Evolutionary conservation across 2,329 filamentous ascomycete species (phyloP), one percentile per base, ranked within the genome.

Genomic region (Ceratocystis papillata): DNA sequence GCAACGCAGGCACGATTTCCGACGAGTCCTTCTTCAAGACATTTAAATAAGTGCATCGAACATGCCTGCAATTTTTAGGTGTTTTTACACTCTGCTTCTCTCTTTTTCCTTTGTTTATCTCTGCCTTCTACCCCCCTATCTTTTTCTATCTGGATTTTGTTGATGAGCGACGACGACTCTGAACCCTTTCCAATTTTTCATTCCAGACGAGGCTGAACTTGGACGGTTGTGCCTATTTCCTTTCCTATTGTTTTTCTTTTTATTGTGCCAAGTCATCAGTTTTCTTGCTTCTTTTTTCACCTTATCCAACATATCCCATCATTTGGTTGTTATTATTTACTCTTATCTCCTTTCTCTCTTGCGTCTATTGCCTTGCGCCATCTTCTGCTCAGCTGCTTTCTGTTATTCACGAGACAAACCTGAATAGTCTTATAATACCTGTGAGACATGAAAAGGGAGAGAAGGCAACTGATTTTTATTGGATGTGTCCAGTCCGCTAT

Each of bases 11-110:
- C 55, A 75, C 75, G 65, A 74, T 82, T 41, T 68, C 67, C 44
- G 81, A 81, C 63, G 73, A 75, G 67, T 81, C 84, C 68, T 74
- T 85, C 44, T 85, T 85, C 73, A 83, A 83, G 72, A 77, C 80
- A 69, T 84, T 85, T 72, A 82, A 82, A 71, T 83, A 77, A 75
- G 50, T 37, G 60, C 22, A 45, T 7, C 10, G 15, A 62, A n/a
- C 20, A 33, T n/a, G 17, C 22, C 50, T 37, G 41, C 44, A 30
- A 37, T 41, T 22, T n/a, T 4, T 37, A 65, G 12, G 37, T 46
- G 22, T 28, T n/a, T 25, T 28, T 5, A 17, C 48, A 12, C 64
- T 66, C 63, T 50, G 55, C 55, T 28, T 46, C 45, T 63, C 22
- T 53, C 48, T 64, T 53, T 37, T 37, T 64, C 30, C 37, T 44